Base-by-base conservation (phyloP, 139 green algal species). In the Chlamydomonas incerta region DNA sequence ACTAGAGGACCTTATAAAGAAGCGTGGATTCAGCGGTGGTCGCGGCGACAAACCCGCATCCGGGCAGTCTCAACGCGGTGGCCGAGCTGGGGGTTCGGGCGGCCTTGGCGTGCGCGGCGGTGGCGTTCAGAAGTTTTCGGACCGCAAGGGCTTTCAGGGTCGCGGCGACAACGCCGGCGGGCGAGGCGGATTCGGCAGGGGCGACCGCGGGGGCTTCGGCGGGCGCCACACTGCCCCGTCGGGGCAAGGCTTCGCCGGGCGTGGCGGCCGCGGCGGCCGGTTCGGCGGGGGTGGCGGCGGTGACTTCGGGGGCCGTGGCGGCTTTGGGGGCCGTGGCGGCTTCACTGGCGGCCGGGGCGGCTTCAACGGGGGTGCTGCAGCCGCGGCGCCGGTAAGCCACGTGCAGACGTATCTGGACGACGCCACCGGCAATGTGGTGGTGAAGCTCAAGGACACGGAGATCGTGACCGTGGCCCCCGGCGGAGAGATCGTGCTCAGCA, bases 371-470 rank as follows among this genome's bases (percentile, higher is more conserved):
- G 24, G 60, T 21, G 24, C 18, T 5, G 55, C 18, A 24, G 24
- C 18, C 60, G 60, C 8, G 60, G 23, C 24, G 60, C 60, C 60
- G 60, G 3, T 24, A 24, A 60, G 35, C 74, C 69, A 26, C 41
- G 37, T 83, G 35, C n/a, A 85, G 77, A 57, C 79, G 11, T 85
- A 76, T 66, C 58, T 85, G 20, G 79, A 85, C 66, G 63, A 85
- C 14, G 37, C 29, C 65, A 85, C 79, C 14, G 60, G 79, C 31
- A 85, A 85, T n/a, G 79, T 85, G 18, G 79, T 75, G 23, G 79
- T 85, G 1, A 85, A 85, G 66, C 79, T 68, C 28, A 75, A 75
- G 50, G 63, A 67, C 15, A 68, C 47, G 24, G 79, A 85, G 52
- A 31, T 85, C 14, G 79, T 85, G 1, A 69, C 47, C 0, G 67